A percentile compares a stretch with the other conserved stretches of the same genome.
Conservation (phyloP, 768 basidiomycete species). For the Podaxis sp. region DNA sequence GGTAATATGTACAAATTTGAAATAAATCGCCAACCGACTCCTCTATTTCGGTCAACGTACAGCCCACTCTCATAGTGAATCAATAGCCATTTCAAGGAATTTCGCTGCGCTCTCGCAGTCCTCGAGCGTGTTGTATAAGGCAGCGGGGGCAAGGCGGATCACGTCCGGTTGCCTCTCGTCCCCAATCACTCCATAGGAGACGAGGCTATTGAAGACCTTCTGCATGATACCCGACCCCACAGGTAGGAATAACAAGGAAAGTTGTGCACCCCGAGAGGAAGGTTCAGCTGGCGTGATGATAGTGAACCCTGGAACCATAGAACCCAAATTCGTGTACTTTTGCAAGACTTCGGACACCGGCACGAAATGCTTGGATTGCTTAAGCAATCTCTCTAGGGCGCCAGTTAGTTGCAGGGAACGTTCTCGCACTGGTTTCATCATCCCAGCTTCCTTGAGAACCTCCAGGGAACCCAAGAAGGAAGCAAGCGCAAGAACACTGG, state of each 20-base stretch:
- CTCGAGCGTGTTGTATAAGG: constrained; percentile 80
- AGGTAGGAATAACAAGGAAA: constrained; percentile 83
- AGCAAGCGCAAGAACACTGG: constrained; percentile 75
- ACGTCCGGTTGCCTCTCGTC: constrained; percentile 93
- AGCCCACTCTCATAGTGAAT: constrained; percentile 19
- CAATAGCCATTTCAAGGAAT: constrained; percentile 62
- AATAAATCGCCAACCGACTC: neutral
- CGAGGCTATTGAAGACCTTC: constrained; percentile 59
- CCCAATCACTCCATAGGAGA: constrained; percentile 77
- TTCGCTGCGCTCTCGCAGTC: constrained; percentile 75
- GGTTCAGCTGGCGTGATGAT: constrained; percentile 83
- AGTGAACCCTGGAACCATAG: constrained; percentile 63
- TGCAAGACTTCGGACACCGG: constrained; percentile 34
- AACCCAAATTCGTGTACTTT: neutral
- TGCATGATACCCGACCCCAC: constrained; percentile 65
- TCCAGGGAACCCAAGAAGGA: constrained; percentile 83
- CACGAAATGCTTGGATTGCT: constrained; percentile 63
- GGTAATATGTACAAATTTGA: neutral
- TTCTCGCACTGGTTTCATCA: constrained; percentile 64
- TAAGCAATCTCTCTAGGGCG: constrained; percentile 65
- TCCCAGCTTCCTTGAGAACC: constrained; percentile 76
- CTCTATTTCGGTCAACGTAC: neutral
- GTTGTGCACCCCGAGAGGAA: constrained; percentile 76
- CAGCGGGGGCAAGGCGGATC: constrained; percentile 83
- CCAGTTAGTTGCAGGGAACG: constrained; percentile 73